A percentile compares a stretch with the other conserved stretches of the same genome.
Conservation (phyloP, 306 rosid species). For the Gastrolobium villosum region DNA sequence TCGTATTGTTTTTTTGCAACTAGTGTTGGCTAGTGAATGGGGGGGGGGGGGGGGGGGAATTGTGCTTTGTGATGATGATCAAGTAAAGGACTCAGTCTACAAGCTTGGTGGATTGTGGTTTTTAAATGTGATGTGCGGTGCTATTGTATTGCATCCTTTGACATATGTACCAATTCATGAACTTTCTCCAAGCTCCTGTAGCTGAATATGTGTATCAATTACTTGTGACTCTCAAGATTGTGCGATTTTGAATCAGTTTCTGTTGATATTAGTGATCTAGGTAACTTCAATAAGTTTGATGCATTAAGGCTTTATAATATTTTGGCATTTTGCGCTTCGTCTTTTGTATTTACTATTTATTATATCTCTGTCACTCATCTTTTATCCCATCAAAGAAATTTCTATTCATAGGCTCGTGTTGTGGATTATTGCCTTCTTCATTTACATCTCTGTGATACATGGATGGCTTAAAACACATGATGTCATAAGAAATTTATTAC, state of each 20-base stretch:
- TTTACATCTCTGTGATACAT: conserved; percentile 23
- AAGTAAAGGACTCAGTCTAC: conserved; percentile 17
- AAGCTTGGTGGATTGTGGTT: conserved; percentile 24
- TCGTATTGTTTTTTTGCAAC: neutral
- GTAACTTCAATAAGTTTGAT: conserved; percentile 25
- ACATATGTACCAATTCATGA: conserved; percentile 13
- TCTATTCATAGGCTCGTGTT: conserved; percentile 17
- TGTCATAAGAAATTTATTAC: neutral
- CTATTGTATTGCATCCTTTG: conserved; percentile 8
- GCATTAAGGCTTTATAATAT: neutral
- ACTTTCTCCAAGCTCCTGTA: neutral
- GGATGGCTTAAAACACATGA: conserved; percentile 13
- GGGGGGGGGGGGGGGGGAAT: neutral
- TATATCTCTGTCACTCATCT: conserved; percentile 10
- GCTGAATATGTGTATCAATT: conserved; percentile 9
- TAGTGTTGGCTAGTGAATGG: neutral
- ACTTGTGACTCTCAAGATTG: conserved; percentile 2
- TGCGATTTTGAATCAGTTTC: neutral
- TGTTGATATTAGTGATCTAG: conserved; percentile 6
- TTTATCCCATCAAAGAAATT: conserved; percentile 10
- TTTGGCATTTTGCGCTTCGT: conserved; percentile 14
- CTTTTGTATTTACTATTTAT: conserved; percentile 17
- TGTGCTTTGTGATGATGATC: conserved; percentile 31
- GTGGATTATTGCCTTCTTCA: conserved; percentile 29
- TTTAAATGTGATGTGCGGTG: conserved; percentile 6